Conservation (phyloP, 441 rosid species). For the Caryocar brasiliense region DNA sequence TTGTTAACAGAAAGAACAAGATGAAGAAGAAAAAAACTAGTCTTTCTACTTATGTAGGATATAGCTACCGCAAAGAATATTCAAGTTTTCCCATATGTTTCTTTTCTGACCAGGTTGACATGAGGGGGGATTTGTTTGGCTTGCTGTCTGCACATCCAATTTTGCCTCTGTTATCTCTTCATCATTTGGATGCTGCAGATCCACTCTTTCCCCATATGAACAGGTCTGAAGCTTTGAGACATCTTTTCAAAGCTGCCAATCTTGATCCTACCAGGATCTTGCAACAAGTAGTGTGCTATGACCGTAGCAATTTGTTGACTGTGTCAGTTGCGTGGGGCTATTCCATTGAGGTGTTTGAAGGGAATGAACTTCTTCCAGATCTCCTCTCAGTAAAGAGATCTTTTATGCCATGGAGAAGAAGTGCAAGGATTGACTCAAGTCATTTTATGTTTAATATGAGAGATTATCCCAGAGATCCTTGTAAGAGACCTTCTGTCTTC, state of each 20-base stretch:
- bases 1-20: no score
- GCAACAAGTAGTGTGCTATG: constrained; percentile 86
- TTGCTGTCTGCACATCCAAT: constrained; percentile 72
- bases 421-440: constrained; percentile 25
- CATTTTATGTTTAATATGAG: constrained; percentile 64
- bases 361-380: constrained; percentile 66
- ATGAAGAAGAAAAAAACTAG: no score
- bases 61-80: no score
- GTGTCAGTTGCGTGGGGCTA: constrained; percentile 86
- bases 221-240: constrained; percentile 40
- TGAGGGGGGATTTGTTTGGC: constrained; percentile 81
- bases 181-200: constrained; percentile 80
- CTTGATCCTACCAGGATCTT: constrained; percentile 64
- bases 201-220: constrained; percentile 64
- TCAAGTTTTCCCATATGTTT: no score
- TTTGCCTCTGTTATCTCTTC: constrained; percentile 73
- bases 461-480: constrained; percentile 61
- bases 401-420: constrained; percentile 70
- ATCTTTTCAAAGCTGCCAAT: constrained; percentile 48
- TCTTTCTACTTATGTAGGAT: no score
- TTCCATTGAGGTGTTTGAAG: constrained; percentile 69
- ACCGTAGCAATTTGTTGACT: constrained; percentile 37
- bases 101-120: constrained; percentile 42
- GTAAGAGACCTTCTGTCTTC: constrained; percentile 56
- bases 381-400: constrained; percentile 59